Evolutionary conservation across 2,329 filamentous ascomycete species (phyloP).

Genomic region (Orbilia javanica): DNA sequence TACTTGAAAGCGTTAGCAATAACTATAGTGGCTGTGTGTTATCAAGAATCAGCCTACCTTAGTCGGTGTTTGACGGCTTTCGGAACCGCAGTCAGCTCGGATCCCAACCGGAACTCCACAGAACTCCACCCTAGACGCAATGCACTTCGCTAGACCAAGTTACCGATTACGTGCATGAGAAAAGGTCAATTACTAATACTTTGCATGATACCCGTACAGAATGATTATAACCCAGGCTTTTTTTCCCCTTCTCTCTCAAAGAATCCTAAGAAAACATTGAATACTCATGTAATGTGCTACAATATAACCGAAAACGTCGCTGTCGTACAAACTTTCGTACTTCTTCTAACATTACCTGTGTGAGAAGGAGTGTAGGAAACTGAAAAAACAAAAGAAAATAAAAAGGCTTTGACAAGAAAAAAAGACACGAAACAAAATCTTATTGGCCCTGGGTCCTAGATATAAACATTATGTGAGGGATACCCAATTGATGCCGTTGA

Average conservation of each 20-base stretch:
- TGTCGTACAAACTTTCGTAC: conserved; percentile 11
- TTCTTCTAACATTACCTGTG: not conserved
- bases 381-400: not conserved
- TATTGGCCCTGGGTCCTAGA: not conserved
- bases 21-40: not conserved
- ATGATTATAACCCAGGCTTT: not conserved
- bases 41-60: conserved; percentile 17
- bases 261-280: not conserved
- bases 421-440: not conserved
- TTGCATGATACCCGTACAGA: conserved; percentile 4
- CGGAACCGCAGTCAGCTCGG: conserved; percentile 32
- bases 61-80: conserved; percentile 35
- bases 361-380: not conserved
- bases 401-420: too few species aligned
- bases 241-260: not conserved
- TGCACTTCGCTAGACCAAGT: conserved; percentile 26
- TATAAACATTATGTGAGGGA: not conserved
- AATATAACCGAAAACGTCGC: conserved; percentile 3
- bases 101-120: conserved; percentile 39
- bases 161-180: conserved; percentile 33
- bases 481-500: conserved; percentile 1
- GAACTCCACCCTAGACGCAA: conserved; percentile 15
- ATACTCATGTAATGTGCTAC: conserved; percentile 10
- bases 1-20: conserved; percentile 17
- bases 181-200: conserved; percentile 20